Base-by-base conservation (phyloP, 805 yeast genomes). In the Saturnispora quitensis region DNA sequence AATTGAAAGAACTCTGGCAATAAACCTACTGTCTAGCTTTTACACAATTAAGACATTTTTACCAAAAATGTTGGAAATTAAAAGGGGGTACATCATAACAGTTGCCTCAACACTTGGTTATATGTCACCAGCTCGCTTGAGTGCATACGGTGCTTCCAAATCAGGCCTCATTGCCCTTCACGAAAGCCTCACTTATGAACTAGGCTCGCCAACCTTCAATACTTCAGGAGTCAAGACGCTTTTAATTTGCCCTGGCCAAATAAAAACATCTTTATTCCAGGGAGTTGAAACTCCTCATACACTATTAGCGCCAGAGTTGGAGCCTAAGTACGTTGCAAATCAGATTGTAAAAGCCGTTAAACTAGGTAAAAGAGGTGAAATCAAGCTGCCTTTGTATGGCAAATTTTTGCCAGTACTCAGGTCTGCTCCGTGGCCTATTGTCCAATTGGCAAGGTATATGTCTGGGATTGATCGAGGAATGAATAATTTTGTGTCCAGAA, bases 131-230 rank as follows among this genome's bases (percentile, higher is more conserved):
- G 90, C 95, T 9, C 73, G 84, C 22, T 72, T 88, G 52, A 71
- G 82, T 44, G 86, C 86, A 0, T 91, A 91, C 62, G 96, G 96
- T 0, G 96, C 97, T 0, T 78, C 95, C 15, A 91, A 91, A 64
- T 83, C 95, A 0, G 97, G 95, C 0, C 67, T 88, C 28, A 79
- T 91, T 49, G 89, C 91, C 0, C 68, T 89, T 42, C 97, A 90
- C 63, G 95, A 87, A 63, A 81, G 91, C 0, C 68, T 91, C 35
- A 78, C 86, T 0, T 80, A 79, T 60, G 93, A 86, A 64, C 62
- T 86, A 28, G 82, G 84, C 0, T 73, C 77, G 0, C 77, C 80
- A 0, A 66, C 74, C 6, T 62, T 73, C 35, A 69, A 67, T 48
- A 64, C 67, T 2, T 62, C 68, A 4, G 82, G 86, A 8, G 77